These are phyloP conservation scores for Clavulina sp. DNA, from an alignment of 768 basidiomycete genomes.

Conservation along the genomic window DNA sequence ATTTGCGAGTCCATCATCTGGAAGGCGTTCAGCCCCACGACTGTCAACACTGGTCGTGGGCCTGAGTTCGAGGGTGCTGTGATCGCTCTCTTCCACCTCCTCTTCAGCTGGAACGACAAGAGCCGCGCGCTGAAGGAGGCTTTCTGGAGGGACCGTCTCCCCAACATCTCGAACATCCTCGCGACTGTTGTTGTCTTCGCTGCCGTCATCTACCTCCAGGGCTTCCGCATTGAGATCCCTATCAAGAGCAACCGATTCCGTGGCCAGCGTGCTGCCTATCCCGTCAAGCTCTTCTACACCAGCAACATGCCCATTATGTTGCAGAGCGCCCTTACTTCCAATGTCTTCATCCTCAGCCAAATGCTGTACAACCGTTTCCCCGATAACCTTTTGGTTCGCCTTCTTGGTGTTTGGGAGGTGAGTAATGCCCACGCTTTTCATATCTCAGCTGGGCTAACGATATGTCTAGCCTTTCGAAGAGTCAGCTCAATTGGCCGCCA, in stretches of 20 bases:
- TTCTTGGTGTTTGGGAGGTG: constrained; percentile 98
- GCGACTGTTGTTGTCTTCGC: constrained; percentile 86
- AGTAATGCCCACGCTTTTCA: constrained; percentile 12
- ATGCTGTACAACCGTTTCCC: constrained; percentile 92
- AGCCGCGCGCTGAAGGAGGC: constrained; percentile 92
- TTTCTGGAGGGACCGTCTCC: constrained; percentile 92
- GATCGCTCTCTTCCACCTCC: constrained; percentile 88
- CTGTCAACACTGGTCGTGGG: constrained; percentile 93
- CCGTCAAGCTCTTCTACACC: constrained; percentile 97
- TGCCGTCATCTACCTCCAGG: constrained; percentile 93
- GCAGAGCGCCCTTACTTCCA: constrained; percentile 78
- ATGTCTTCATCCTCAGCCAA: constrained; percentile 91
- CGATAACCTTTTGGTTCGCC: constrained; percentile 67
- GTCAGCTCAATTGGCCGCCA: constrained; percentile 77
- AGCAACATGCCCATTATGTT: constrained; percentile 99
- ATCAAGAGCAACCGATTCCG: constrained; percentile 93
- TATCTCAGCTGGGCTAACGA: neutral
- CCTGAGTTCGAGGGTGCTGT: constrained; percentile 97
- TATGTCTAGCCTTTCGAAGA: constrained; percentile 69
- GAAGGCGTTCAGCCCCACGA: constrained; percentile 98
- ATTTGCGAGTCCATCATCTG: constrained; percentile 99
- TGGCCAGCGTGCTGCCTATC: constrained; percentile 90
- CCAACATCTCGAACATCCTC: constrained; percentile 95
- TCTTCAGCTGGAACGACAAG: constrained; percentile 98
- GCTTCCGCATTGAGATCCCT: constrained; percentile 96